phyloP scores from a whole-genome alignment of 495 filamentous ascomycete genomes.

The Aspergillus saccharolyticus region DNA sequence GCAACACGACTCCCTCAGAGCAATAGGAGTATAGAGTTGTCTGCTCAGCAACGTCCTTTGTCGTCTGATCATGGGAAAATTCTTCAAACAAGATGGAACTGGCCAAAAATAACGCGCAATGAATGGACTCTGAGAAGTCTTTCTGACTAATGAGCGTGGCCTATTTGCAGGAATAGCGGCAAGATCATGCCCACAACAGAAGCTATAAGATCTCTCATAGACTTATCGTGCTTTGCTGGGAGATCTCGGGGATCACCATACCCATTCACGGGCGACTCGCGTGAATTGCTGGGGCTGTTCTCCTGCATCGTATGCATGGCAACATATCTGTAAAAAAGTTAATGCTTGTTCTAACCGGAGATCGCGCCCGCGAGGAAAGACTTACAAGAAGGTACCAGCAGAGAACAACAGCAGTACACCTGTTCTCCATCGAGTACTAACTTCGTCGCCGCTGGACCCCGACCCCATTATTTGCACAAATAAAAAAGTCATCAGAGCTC shows the following conservation, averaged over 20 bases:
- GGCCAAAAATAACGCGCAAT: constrained; percentile 15
- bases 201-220: constrained; percentile 55
- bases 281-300: constrained; percentile 47
- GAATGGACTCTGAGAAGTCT: too few relatives aligned
- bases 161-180: constrained; percentile 83
- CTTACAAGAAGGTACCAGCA: constrained; percentile 91
- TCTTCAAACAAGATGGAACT: too few relatives aligned
- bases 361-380: constrained; percentile 7
- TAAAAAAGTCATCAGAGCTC: constrained; percentile 77
- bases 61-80: neutral
- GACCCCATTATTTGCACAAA: constrained; percentile 66
- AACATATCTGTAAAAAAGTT: constrained; percentile 63
- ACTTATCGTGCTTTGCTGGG: constrained; percentile 36
- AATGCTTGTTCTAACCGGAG: neutral
- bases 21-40: neutral
- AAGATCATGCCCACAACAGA: constrained; percentile 86
- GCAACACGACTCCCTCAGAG: neutral
- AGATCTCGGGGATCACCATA: constrained; percentile 54
- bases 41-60: neutral
- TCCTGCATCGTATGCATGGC: constrained; percentile 99
- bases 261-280: constrained; percentile 56
- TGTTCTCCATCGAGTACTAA: constrained; percentile 74
- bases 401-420: constrained; percentile 89
- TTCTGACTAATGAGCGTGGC: constrained; percentile 65
- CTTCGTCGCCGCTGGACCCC: constrained; percentile 37